Conservation (phyloP, 1,284 basidiomycete species). For the Leccinum ponderosum region DNA sequence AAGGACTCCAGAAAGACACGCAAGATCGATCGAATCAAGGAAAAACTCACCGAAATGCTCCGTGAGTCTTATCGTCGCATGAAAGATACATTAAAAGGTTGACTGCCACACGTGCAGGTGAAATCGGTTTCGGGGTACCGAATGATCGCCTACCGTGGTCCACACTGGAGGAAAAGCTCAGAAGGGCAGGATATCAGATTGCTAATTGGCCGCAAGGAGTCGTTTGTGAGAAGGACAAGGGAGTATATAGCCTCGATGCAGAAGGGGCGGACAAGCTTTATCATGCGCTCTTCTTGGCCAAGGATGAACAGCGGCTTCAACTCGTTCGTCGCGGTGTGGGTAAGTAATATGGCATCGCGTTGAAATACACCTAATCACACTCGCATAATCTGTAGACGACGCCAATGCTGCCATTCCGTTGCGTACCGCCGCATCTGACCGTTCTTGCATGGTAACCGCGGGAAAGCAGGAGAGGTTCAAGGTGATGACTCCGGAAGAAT, state of each 20-base stretch:
- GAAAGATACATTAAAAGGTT: no score
- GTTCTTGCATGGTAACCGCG: not conserved
- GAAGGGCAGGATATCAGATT: no score
- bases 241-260: not conserved
- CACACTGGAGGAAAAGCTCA: no score
- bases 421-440: not conserved
- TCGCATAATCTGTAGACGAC: not conserved
- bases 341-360: not conserved
- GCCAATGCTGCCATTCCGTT: not conserved
- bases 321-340: not conserved
- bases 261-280: constrained; percentile 1
- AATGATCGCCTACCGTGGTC: no score
- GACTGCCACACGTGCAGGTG: no score
- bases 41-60: not conserved
- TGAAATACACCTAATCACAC: no score
- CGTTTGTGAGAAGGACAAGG: not conserved
- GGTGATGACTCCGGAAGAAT: no score
- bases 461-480: no score
- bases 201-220: not conserved
- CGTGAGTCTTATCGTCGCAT: not conserved
- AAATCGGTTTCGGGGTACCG: no score
- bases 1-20: not conserved
- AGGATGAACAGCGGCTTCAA: not conserved
- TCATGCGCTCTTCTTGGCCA: not conserved
- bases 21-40: constrained; percentile 1